Percentiles rank a stretch among this genome's conserved stretches.
Conservation (phyloP, 169 alveolate genomes). For the Plasmodium cynomolgi region DNA sequence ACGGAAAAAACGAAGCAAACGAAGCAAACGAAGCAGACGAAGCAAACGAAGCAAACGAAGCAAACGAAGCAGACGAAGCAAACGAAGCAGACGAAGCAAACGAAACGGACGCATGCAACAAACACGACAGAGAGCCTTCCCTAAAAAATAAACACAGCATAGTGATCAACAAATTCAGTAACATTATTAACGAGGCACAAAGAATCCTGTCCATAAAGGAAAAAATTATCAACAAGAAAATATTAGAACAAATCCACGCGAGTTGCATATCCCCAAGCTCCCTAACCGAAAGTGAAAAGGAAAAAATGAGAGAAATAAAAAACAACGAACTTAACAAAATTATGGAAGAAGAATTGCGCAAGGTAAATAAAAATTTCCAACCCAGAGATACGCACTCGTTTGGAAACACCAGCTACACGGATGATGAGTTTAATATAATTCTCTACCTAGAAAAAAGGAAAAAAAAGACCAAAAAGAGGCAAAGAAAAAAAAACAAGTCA, state of each 20-base stretch:
- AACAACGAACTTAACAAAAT: slow-evolving; percentile 46
- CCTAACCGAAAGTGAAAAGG: slow-evolving; percentile 40
- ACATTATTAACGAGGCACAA: slow-evolving; percentile 22
- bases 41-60: background rate
- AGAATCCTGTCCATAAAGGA: slow-evolving; percentile 22
- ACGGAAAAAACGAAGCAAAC: background rate
- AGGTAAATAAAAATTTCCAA: background rate
- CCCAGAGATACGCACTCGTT: background rate
- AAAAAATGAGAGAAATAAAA: slow-evolving; percentile 32
- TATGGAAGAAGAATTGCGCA: slow-evolving; percentile 34
- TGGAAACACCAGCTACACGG: slow-evolving; percentile 15
- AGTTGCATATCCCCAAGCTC: slow-evolving; percentile 7
- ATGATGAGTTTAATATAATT: slow-evolving; percentile 57
- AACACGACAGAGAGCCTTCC: background rate
- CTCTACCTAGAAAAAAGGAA: slow-evolving; percentile 39
- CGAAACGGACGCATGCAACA: background rate
- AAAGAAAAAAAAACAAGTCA: background rate
- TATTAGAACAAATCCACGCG: slow-evolving; percentile 3
- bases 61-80: background rate
- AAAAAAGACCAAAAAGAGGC: background rate
- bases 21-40: background rate
- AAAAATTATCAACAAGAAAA: slow-evolving; percentile 24
- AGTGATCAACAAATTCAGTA: slow-evolving; percentile 16
- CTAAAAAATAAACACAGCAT: slow-evolving; percentile 14
- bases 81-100: background rate